phyloP scores from a whole-genome alignment of 2,329 filamentous ascomycete genomes.

The Phialophora tarda region DNA sequence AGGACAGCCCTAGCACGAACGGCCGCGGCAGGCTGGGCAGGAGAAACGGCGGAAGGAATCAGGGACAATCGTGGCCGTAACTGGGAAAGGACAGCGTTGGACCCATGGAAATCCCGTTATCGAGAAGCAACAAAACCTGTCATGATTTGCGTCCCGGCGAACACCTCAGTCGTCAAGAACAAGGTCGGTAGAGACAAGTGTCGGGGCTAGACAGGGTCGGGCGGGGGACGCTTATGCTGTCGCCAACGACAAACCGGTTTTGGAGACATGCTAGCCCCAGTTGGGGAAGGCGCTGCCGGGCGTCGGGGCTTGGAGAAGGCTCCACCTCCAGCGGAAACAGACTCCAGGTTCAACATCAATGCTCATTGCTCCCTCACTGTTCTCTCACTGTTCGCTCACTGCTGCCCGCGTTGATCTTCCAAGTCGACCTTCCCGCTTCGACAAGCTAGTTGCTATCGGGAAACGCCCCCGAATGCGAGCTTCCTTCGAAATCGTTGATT shows the following conservation, averaged over 20 bases:
- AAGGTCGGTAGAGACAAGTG: conserved; percentile 24
- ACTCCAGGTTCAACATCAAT: conserved; percentile 17
- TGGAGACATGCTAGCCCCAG: conserved; percentile 6
- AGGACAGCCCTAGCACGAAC: conserved; percentile 7
- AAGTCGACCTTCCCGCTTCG: conserved; percentile 8
- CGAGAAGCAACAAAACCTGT: conserved; percentile 11
- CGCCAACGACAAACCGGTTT: conserved; percentile 31
- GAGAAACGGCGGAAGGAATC: neutral
- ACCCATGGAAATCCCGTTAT: neutral
- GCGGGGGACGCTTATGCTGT: conserved; percentile 18
- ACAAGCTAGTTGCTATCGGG: conserved; percentile 12
- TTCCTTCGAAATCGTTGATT: conserved; percentile 14
- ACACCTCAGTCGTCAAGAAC: conserved; percentile 8
- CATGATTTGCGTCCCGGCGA: conserved; percentile 26
- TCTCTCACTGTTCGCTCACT: neutral
- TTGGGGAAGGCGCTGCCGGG: conserved; percentile 1
- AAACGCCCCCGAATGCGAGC: conserved; percentile 21
- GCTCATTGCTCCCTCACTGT: neutral
- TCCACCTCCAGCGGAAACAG: conserved; percentile 20
- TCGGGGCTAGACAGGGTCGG: conserved; percentile 17
- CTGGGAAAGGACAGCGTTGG: conserved; percentile 6
- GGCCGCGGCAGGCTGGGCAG: conserved; percentile 8
- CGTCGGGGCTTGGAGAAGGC: conserved; percentile 5
- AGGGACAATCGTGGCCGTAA: conserved; percentile 22
- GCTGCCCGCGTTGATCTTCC: neutral